phyloP scores from a whole-genome alignment of 805 yeast genomes.

The Hanseniaspora lindneri region DNA sequence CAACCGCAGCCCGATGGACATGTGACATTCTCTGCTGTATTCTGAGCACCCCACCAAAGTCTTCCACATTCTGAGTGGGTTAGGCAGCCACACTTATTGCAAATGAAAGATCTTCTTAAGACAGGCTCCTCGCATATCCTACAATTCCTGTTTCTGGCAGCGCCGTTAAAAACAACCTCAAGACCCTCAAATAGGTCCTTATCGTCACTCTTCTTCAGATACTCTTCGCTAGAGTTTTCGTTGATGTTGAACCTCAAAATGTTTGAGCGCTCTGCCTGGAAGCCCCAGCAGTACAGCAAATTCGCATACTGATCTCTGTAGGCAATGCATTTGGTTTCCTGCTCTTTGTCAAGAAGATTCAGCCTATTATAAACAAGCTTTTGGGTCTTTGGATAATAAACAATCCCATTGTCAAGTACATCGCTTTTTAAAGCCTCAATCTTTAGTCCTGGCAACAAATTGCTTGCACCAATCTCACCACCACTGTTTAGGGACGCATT shows the following conservation, averaged over 20 bases:
- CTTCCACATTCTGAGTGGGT: constrained; percentile 68
- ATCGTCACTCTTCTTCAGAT: constrained; percentile 20
- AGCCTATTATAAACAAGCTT: constrained; percentile 18
- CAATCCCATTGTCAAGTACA: constrained; percentile 10
- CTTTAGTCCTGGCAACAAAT: neutral
- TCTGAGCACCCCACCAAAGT: constrained; percentile 56
- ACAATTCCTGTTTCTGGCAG: constrained; percentile 36
- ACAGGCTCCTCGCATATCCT: constrained; percentile 54
- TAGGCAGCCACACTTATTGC: constrained; percentile 67
- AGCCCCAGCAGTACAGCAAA: constrained; percentile 69
- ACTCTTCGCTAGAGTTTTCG: constrained; percentile 29
- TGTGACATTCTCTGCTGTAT: constrained; percentile 29
- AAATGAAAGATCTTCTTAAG: constrained; percentile 48
- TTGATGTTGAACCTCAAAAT: constrained; percentile 40
- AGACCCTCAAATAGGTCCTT: constrained; percentile 31
- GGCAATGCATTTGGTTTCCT: constrained; percentile 23
- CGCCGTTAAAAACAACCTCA: constrained; percentile 18
- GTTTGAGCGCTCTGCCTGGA: constrained; percentile 68
- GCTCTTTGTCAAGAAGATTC: constrained; percentile 21
- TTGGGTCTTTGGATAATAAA: constrained; percentile 6
- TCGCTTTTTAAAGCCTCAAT: constrained; percentile 10
- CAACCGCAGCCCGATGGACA: constrained; percentile 88
- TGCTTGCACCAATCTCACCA: neutral
- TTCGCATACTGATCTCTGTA: constrained; percentile 67
- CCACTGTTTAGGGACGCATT: no score